Percentiles rank a stretch among this genome's conserved stretches.
phyloP scores from a whole-genome alignment of 73 alveolate species.

The Paramecium tetraurelia region DNA sequence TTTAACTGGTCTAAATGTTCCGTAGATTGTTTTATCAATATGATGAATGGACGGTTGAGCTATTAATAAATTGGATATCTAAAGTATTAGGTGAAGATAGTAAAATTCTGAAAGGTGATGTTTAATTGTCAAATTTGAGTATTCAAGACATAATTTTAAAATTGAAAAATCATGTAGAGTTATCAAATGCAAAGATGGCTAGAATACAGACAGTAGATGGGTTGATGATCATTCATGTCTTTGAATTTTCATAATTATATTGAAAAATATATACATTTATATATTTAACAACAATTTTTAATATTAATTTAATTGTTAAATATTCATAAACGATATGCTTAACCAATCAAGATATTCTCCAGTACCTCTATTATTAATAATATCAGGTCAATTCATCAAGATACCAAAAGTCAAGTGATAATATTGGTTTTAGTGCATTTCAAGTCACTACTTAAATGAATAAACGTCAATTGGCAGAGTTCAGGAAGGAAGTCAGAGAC shows the following conservation, averaged over 20 bases:
- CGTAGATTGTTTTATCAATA: neutral
- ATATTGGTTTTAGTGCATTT: neutral
- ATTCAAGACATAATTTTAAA: neutral
- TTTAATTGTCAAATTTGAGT: neutral
- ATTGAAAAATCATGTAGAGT: neutral
- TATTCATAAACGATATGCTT: neutral
- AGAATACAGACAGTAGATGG: neutral
- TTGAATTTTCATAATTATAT: conserved; percentile 5
- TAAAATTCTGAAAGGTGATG: neutral
- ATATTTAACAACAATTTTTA: neutral
- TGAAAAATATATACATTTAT: neutral
- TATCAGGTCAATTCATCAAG: neutral
- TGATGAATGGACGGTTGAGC: neutral
- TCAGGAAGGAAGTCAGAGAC: conserved; percentile 38
- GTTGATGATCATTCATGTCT: neutral
- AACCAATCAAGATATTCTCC: neutral
- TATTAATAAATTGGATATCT: neutral
- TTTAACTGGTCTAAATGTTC: neutral
- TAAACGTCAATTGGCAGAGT: conserved; percentile 18
- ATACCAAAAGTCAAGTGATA: neutral
- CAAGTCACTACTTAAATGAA: neutral
- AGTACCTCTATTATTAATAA: neutral
- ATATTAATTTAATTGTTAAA: neutral
- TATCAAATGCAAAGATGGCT: neutral
- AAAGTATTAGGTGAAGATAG: neutral